A percentile compares a stretch with the other conserved stretches of the same genome.
These are phyloP conservation scores for Coffea eugenioides DNA, from an alignment of 257 asterid genomes.

Conservation along the genomic window DNA sequence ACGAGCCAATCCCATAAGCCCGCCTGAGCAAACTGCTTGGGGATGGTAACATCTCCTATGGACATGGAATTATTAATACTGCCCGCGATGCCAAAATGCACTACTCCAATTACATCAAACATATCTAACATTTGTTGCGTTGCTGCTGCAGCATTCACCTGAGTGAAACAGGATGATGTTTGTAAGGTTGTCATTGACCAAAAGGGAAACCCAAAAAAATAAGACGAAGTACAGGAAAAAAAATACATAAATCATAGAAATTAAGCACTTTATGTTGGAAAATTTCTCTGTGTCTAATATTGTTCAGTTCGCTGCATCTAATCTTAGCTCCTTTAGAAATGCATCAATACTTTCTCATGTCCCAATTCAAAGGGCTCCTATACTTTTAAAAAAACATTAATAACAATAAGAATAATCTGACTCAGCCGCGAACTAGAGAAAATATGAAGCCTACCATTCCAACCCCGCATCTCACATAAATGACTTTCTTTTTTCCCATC, in stretches of 20 bases:
- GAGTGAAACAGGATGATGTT: not conserved
- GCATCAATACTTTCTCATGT: not conserved
- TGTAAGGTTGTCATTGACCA: too few relatives aligned
- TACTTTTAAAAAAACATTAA: too few relatives aligned
- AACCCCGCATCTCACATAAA: too few relatives aligned
- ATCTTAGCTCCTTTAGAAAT: not conserved
- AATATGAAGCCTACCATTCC: too few relatives aligned
- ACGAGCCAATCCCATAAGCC: slow-evolving; percentile 83
- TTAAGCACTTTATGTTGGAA: too few relatives aligned
- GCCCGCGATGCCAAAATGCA: slow-evolving; percentile 74
- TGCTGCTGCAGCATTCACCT: slow-evolving; percentile 73
- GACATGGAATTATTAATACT: slow-evolving; percentile 50
- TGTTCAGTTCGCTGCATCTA: not conserved
- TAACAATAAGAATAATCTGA: too few relatives aligned
- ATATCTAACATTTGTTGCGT: slow-evolving; percentile 68
- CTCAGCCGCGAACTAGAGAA: not conserved
- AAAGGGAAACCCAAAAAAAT: too few relatives aligned
- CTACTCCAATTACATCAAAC: slow-evolving; percentile 42
- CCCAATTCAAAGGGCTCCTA: not conserved
- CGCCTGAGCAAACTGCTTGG: slow-evolving; percentile 44
- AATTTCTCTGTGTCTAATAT: too few relatives aligned
- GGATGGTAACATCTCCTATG: slow-evolving; percentile 61
- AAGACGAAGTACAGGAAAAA: too few relatives aligned
- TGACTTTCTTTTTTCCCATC: too few relatives aligned
- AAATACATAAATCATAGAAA: too few relatives aligned